Conservation (phyloP, 176 grass and related monocot species). For the Panicum miliaceum region DNA sequence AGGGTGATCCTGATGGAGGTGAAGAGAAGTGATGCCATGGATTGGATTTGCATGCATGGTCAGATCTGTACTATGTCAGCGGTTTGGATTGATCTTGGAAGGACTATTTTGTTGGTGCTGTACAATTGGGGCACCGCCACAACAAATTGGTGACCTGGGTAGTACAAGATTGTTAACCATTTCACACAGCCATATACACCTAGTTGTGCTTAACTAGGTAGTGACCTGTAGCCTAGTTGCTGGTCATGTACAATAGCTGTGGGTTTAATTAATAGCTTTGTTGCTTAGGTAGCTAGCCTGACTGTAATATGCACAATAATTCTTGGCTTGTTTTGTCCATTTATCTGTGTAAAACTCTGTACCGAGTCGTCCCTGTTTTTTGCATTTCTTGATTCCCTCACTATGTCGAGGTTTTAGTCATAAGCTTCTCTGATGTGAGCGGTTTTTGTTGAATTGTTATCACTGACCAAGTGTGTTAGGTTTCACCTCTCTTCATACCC, state of each 20-base stretch:
- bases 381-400: neutral
- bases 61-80: slow-evolving; percentile 14
- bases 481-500: neutral
- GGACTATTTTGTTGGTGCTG: slow-evolving; percentile 35
- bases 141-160: slow-evolving; percentile 17
- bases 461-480: neutral
- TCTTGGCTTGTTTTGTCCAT: slow-evolving; percentile 23
- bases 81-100: slow-evolving; percentile 6
- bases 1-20: slow-evolving; percentile 47
- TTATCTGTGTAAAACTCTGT: slow-evolving; percentile 49
- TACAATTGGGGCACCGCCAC: slow-evolving; percentile 55
- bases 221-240: slow-evolving; percentile 56
- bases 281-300: slow-evolving; percentile 64
- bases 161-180: slow-evolving; percentile 45
- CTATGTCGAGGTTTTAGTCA: neutral
- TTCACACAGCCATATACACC: slow-evolving; percentile 36
- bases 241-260: slow-evolving; percentile 72
- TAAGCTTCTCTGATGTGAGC: neutral
- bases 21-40: slow-evolving; percentile 37
- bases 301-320: slow-evolving; percentile 61
- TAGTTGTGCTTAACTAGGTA: slow-evolving; percentile 57
- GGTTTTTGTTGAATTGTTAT: neutral
- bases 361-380: neutral
- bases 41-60: neutral
- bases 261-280: slow-evolving; percentile 42